Base-by-base conservation (phyloP, 257 asterid genomes). In the Lithospermum erythrorhizon region DNA sequence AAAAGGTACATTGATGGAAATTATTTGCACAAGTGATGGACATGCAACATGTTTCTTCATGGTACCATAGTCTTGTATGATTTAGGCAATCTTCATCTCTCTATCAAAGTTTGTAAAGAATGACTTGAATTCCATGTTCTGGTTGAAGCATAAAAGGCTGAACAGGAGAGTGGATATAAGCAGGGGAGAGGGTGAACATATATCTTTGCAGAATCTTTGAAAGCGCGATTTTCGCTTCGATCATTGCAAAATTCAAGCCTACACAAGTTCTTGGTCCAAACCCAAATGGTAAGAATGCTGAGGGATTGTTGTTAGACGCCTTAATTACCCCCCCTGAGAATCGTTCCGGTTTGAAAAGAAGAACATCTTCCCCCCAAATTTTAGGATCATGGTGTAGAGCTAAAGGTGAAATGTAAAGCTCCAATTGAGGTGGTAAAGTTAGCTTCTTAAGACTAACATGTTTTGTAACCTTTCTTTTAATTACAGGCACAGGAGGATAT, bases 261-360 rank as follows among this genome's bases (percentile, higher is more conserved):
- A 84, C 73, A 58, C 94, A 87, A 59, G 84, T 80, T 73, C 95
- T 73, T 22, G 87, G 86, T 35, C 94, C 90, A 19, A 69, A 80
- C 14, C 95, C 90, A 48, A 87, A 87, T 13, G 94, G 94, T 68
- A 75, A 21, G 62, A 75, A 80, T 1, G 90, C 86, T 7, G 21
- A 80, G 3, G 84, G 67, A 64, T 73, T 80, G 55, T 68, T 70
- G 53, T 30, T 30, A 30, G 77, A 69, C 7, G 87, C 91, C 61
- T 72, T 72, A 21, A 47, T 53, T 0, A 69, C 66, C 6, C 94
- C 86, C 35, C 65, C 53, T 6, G 67, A 65, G 52, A 87, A 87
- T 72, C 95, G 73, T 4, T 82, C 81, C 1, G 94, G 90, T 49
- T 58, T 72, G 71, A 86, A 86, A 18, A 58, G 35, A 56, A 76